phyloP scores from a whole-genome alignment of 2,329 filamentous ascomycete species.

The Hypoxylon sp. region DNA sequence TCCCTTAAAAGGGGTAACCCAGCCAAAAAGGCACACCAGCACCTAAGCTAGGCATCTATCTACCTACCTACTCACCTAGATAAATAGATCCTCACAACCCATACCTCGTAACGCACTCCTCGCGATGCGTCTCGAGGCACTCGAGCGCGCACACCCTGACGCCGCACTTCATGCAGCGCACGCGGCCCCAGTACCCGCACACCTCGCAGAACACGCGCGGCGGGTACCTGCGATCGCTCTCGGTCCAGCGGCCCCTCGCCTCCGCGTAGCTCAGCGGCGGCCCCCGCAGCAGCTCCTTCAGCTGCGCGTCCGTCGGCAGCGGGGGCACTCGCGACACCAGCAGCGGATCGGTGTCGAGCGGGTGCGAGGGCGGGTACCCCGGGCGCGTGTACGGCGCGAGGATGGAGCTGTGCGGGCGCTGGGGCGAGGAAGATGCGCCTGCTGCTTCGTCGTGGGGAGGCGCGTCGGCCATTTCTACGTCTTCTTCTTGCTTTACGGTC shows the following conservation, averaged over 20 bases:
- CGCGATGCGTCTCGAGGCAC: constrained; percentile 79
- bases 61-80: neutral
- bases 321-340: constrained; percentile 71
- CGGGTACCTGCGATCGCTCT: constrained; percentile 61
- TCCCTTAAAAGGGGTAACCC: no score
- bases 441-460: constrained; percentile 27
- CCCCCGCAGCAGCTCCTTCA: constrained; percentile 73
- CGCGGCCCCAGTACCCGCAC: constrained; percentile 85
- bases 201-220: constrained; percentile 80
- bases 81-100: constrained; percentile 57
- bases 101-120: constrained; percentile 78
- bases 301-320: constrained; percentile 71
- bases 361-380: constrained; percentile 57
- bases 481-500: constrained; percentile 48
- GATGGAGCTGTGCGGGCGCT: constrained; percentile 47
- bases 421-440: constrained; percentile 34
- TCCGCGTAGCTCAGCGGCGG: constrained; percentile 79
- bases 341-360: constrained; percentile 70
- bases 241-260: constrained; percentile 65
- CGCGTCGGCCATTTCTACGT: constrained; percentile 62
- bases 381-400: constrained; percentile 39
- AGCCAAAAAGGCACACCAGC: neutral
- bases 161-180: constrained; percentile 84
- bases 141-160: constrained; percentile 82
- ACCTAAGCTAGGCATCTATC: neutral